phyloP scores from a whole-genome alignment of 441 rosid genomes.

The Jatropha podagrica region DNA sequence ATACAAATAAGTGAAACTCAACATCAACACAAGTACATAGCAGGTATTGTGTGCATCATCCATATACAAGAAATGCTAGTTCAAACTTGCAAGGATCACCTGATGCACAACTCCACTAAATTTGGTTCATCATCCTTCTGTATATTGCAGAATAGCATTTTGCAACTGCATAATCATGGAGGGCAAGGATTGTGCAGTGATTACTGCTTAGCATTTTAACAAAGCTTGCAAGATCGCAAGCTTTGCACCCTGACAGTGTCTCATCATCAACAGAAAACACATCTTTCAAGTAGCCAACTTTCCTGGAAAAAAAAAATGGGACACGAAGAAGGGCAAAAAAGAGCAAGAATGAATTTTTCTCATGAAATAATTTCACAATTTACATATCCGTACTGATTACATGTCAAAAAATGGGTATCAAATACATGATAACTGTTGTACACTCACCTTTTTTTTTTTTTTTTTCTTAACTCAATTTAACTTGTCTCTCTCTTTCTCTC shows the following conservation, averaged over 20 bases:
- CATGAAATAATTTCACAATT: not conserved
- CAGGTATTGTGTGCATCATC: no score
- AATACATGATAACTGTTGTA: not conserved
- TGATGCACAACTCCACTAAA: no score
- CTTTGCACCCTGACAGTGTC: no score
- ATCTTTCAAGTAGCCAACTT: not conserved
- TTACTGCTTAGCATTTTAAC: no score
- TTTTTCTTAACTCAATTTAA: not conserved
- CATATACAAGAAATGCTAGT: not conserved
- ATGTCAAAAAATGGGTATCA: slow-evolving; percentile 8
- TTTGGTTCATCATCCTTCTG: no score
- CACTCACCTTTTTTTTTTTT: not conserved
- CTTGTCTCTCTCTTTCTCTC: no score
- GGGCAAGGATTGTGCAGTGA: no score
- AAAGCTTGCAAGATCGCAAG: no score
- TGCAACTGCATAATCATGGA: no score
- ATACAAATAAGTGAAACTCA: no score
- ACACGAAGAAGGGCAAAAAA: not conserved
- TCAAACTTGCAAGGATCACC: not conserved
- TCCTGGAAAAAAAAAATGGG: not conserved
- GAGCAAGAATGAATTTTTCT: not conserved
- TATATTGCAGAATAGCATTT: no score
- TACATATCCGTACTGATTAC: not conserved
- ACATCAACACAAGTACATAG: no score
- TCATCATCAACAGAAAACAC: not conserved